These are phyloP conservation scores for Fraxinus floribunda DNA, from an alignment of 305 asterid genomes.

Conservation along the genomic window DNA sequence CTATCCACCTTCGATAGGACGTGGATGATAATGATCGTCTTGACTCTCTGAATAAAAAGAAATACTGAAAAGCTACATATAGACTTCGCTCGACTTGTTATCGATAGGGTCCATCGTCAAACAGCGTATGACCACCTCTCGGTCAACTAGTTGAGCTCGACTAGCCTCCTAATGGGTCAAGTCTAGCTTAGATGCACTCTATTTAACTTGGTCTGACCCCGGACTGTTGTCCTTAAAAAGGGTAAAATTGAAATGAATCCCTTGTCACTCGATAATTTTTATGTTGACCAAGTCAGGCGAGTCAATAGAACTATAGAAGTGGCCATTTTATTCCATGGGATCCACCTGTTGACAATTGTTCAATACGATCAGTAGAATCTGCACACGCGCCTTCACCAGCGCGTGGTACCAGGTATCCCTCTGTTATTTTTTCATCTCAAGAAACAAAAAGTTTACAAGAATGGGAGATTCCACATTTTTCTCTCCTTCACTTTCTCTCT, in stretches of 20 bases:
- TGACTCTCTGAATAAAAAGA: too few species aligned
- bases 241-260: not conserved
- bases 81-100: not conserved
- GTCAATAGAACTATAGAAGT: conserved; percentile 30
- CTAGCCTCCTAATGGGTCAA: not conserved
- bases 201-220: not conserved
- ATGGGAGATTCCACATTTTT: conserved; percentile 12
- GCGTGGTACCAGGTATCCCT: conserved; percentile 44
- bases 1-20: not conserved
- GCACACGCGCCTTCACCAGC: conserved; percentile 57
- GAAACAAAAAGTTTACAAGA: not conserved
- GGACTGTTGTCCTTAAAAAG: not conserved
- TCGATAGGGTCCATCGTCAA: not conserved
- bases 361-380: conserved; percentile 37
- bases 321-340: conserved; percentile 29
- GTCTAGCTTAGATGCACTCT: not conserved
- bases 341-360: conserved; percentile 42
- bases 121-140: not conserved
- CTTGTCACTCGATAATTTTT: conserved; percentile 14
- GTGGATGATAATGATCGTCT: not conserved
- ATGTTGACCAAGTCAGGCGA: conserved; percentile 33
- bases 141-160: not conserved
- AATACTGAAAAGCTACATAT: not conserved
- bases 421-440: conserved; percentile 18
- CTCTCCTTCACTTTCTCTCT: conserved; percentile 27